A percentile compares a stretch with the other conserved stretches of the same genome.
phyloP scores from a whole-genome alignment of 192 early-diverging fungal genomes.

The Allomyces arbusculus region DNA sequence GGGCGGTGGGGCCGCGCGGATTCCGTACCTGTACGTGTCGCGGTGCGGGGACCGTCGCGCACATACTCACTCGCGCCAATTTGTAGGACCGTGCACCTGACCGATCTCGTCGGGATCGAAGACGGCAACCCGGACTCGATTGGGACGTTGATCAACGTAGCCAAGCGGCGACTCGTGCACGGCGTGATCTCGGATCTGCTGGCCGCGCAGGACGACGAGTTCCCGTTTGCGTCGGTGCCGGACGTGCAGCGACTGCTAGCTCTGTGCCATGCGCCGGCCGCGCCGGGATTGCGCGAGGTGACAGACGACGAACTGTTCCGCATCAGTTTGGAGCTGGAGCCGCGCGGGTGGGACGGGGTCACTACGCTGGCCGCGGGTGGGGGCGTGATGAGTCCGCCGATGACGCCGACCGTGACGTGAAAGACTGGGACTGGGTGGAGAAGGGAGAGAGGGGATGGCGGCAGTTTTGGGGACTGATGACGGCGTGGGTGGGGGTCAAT shows the following conservation, averaged over 20 bases:
- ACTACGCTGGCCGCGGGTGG: neutral
- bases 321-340: neutral
- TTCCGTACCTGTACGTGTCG: neutral
- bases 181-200: neutral
- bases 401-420: too few species aligned
- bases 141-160: neutral
- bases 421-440: too few species aligned
- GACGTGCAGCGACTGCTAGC: neutral
- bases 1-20: too few species aligned
- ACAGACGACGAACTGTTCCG: neutral
- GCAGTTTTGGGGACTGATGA: too few species aligned
- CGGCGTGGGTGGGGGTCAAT: too few species aligned
- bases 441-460: too few species aligned
- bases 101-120: neutral
- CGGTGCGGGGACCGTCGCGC: neutral
- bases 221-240: neutral
- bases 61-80: neutral
- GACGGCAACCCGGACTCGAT: neutral
- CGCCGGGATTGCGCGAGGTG: neutral
- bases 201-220: neutral
- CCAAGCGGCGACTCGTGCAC: neutral
- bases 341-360: neutral
- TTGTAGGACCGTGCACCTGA: neutral
- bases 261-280: neutral
- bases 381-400: too few species aligned